Percentiles rank a stretch among this genome's conserved stretches.
Conservation (phyloP, 1,284 basidiomycete species). For the Boletus smithii region DNA sequence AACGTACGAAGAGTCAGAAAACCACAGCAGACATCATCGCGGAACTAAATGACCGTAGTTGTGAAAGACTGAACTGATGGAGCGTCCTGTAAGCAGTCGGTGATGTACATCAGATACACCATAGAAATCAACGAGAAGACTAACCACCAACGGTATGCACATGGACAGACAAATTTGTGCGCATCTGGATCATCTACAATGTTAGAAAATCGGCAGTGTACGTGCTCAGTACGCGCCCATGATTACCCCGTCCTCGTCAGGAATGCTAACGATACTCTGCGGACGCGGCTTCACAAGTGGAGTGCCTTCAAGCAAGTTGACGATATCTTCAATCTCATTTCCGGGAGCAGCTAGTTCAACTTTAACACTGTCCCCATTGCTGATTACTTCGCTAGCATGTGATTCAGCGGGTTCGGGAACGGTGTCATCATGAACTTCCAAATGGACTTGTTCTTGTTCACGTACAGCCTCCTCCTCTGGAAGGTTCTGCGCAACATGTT, state of each 20-base stretch:
- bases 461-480: slow-evolving; percentile 13
- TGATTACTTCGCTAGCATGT: slow-evolving; percentile 4
- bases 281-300: slow-evolving; percentile 39
- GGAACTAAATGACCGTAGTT: slow-evolving; percentile 35
- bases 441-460: slow-evolving; percentile 19
- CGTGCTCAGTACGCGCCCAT: slow-evolving; percentile 23
- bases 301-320: slow-evolving; percentile 56
- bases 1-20: slow-evolving; percentile 16
- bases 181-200: slow-evolving; percentile 23
- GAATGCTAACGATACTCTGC: slow-evolving; percentile 45
- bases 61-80: slow-evolving; percentile 24
- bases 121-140: slow-evolving; percentile 3
- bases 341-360: slow-evolving; percentile 23
- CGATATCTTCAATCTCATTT: slow-evolving; percentile 57
- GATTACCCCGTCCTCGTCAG: slow-evolving; percentile 40
- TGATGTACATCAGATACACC: slow-evolving; percentile 1
- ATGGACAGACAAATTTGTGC: slow-evolving; percentile 21
- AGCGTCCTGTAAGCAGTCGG: slow-evolving; percentile 7
- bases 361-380: slow-evolving; percentile 13
- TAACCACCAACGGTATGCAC: slow-evolving; percentile 32
- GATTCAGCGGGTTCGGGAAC: slow-evolving; percentile 10
- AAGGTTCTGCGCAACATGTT: slow-evolving; percentile 5
- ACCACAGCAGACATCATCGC: slow-evolving; percentile 24
- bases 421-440: slow-evolving; percentile 15
- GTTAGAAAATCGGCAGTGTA: not conserved